phyloP scores from a whole-genome alignment of 192 early-diverging fungal genomes.

The Umbelopsis sp. region DNA sequence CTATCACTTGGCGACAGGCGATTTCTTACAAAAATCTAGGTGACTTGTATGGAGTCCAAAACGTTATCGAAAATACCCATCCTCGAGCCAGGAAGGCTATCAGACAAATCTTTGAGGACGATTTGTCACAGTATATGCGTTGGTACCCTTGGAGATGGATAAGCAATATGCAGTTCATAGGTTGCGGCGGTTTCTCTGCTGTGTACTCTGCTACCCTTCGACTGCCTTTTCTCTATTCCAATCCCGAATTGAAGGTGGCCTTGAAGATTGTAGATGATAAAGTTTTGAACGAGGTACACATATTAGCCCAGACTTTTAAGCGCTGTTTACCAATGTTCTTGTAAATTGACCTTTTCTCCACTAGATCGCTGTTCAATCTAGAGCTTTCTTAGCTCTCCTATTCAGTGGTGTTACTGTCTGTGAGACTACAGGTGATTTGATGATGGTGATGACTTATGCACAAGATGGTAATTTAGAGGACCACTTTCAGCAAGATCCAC shows the following conservation, averaged over 20 bases:
- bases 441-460: slow-evolving; percentile 34
- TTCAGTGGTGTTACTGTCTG: slow-evolving; percentile 35
- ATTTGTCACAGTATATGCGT: slow-evolving; percentile 30
- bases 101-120: slow-evolving; percentile 23
- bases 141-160: slow-evolving; percentile 34
- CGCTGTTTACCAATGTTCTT: neutral
- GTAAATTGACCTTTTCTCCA: neutral
- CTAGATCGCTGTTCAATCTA: slow-evolving; percentile 36
- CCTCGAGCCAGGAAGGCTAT: slow-evolving; percentile 20
- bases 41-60: slow-evolving; percentile 1
- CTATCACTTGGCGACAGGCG: slow-evolving; percentile 34
- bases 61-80: slow-evolving; percentile 24
- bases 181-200: slow-evolving; percentile 30
- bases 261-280: slow-evolving; percentile 37
- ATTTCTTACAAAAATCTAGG: slow-evolving; percentile 26
- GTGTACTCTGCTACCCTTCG: slow-evolving; percentile 30
- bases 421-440: slow-evolving; percentile 32
- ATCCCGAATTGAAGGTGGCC: slow-evolving; percentile 16
- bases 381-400: slow-evolving; percentile 31
- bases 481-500: slow-evolving; percentile 23
- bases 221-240: slow-evolving; percentile 10
- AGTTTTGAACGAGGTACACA: slow-evolving; percentile 29
- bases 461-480: slow-evolving; percentile 29
- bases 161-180: slow-evolving; percentile 28
- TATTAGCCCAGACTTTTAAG: neutral